Percentiles rank a stretch among this genome's conserved stretches.
Evolutionary conservation across 2,329 filamentous ascomycete species (phyloP).

Genomic region (Fusarium papillatum): DNA sequence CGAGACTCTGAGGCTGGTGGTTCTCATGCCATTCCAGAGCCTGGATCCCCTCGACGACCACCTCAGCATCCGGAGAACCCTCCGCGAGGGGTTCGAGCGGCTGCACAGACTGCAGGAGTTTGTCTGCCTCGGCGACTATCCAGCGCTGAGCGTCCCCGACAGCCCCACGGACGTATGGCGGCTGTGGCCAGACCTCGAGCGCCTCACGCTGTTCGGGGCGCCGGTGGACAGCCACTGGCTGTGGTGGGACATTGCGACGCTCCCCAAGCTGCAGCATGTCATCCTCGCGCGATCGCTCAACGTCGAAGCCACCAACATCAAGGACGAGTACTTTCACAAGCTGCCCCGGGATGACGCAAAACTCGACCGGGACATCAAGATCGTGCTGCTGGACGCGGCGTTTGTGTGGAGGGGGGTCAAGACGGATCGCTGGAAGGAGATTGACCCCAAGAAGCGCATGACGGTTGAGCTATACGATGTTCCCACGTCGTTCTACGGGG

Average conservation of each 20-base stretch:
- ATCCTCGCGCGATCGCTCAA: conserved; percentile 56
- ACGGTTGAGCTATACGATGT: conserved; percentile 55
- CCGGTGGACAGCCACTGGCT: conserved; percentile 53
- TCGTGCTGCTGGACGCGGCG: conserved; percentile 50
- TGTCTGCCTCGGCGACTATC: conserved; percentile 60
- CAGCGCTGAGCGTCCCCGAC: conserved; percentile 52
- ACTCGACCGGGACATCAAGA: conserved; percentile 44
- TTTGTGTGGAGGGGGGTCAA: conserved; percentile 39
- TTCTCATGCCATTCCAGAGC: conserved; percentile 62
- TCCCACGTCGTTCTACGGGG: conserved; percentile 54
- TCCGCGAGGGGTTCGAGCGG: conserved; percentile 60
- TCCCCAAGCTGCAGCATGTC: conserved; percentile 55
- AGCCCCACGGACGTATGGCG: conserved; percentile 56
- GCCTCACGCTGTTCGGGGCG: conserved; percentile 58
- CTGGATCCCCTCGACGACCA: conserved; percentile 58
- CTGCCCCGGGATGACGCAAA: conserved; percentile 44
- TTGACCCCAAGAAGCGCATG: conserved; percentile 53
- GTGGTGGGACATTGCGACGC: conserved; percentile 54
- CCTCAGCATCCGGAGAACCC: conserved; percentile 52
- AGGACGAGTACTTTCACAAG: conserved; percentile 56
- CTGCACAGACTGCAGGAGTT: conserved; percentile 62
- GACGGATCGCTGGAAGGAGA: conserved; percentile 49
- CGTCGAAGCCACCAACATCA: conserved; percentile 51
- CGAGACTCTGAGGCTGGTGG: conserved; percentile 58
- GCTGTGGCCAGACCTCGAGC: conserved; percentile 57